phyloP scores from a whole-genome alignment of 257 asterid genomes.

The Solanum appendiculatum region DNA sequence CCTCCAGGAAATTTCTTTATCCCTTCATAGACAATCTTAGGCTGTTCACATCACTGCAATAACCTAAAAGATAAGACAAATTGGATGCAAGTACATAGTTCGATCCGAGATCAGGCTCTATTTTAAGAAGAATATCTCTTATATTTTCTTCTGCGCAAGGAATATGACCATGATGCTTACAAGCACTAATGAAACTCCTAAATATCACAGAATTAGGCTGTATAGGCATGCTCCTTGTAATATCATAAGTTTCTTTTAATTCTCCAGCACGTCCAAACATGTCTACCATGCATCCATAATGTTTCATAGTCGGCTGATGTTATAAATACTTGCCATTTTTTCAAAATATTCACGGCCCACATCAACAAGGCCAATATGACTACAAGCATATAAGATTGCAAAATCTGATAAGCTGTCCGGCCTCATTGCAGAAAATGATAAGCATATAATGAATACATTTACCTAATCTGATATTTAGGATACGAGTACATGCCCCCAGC shows the following conservation, averaged over 20 bases:
- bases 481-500: constrained; percentile 17
- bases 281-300: constrained; percentile 54
- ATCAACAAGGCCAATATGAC: too few species aligned
- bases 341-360: too few species aligned
- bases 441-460: constrained; percentile 40
- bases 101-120: constrained; percentile 52
- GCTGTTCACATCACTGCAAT: not conserved
- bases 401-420: constrained; percentile 45
- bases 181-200: too few species aligned
- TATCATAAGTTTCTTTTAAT: constrained; percentile 51
- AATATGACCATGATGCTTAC: constrained; percentile 36
- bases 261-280: constrained; percentile 59
- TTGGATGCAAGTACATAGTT: constrained; percentile 56
- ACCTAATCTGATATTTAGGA: constrained; percentile 43
- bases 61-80: constrained; percentile 16
- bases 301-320: too few species aligned
- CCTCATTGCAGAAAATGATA: constrained; percentile 59
- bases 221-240: constrained; percentile 48
- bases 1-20: too few species aligned
- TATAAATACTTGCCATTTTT: too few species aligned
- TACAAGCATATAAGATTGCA: constrained; percentile 23
- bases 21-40: too few species aligned
- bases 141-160: constrained; percentile 24
- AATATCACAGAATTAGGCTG: too few species aligned
- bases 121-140: constrained; percentile 27